These are phyloP conservation scores for Boletellus ananas DNA, from an alignment of 768 basidiomycete genomes.

Conservation along the genomic window DNA sequence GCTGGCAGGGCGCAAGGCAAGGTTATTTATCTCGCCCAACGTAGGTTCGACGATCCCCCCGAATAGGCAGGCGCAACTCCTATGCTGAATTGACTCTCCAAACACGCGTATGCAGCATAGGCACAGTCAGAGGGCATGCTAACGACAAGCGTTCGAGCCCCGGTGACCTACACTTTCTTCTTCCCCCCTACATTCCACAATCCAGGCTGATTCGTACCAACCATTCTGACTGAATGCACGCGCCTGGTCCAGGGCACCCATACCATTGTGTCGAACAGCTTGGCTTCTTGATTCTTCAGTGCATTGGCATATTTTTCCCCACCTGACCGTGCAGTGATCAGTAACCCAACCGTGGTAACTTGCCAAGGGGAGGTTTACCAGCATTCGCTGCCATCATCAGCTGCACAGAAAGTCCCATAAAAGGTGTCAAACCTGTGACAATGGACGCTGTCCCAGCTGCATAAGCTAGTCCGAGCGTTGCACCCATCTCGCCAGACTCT, in stretches of 20 bases:
- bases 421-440: constrained; percentile 2
- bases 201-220: not conserved
- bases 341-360: too few relatives aligned
- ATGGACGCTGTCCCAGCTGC: constrained; percentile 18
- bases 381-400: constrained; percentile 11
- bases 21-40: too few relatives aligned
- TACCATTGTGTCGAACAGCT: constrained; percentile 14
- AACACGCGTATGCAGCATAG: too few relatives aligned
- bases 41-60: too few relatives aligned
- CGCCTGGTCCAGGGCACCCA: constrained; percentile 22
- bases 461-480: constrained; percentile 13
- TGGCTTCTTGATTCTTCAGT: not conserved
- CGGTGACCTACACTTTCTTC: constrained; percentile 3
- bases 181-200: constrained; percentile 18
- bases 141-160: too few relatives aligned
- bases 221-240: constrained; percentile 17
- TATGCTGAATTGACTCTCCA: too few relatives aligned
- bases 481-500: constrained; percentile 20
- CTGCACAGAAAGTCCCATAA: not conserved
- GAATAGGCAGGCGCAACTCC: too few relatives aligned
- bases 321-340: too few relatives aligned
- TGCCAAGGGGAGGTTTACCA: not conserved
- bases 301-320: too few relatives aligned
- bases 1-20: too few relatives aligned
- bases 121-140: too few relatives aligned